Conservation (phyloP, 345 rosid species). For the Linum tenue region DNA sequence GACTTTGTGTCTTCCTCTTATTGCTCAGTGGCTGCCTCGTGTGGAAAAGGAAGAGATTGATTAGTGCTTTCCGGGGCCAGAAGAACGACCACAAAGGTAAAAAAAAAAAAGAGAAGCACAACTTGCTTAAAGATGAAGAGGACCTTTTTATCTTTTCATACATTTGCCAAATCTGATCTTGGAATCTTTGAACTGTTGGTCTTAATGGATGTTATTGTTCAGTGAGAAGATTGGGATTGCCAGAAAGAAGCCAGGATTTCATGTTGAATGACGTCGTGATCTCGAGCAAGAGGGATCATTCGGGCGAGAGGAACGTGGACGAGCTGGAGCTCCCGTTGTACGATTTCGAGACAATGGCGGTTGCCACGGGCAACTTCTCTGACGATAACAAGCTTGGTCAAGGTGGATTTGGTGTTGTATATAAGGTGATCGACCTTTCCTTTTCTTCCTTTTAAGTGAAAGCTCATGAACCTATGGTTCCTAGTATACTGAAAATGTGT, state of each 20-base stretch:
- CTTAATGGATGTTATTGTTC: too few species aligned
- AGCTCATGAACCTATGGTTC: too few species aligned
- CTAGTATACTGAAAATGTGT: background rate
- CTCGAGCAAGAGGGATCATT: constrained; percentile 44
- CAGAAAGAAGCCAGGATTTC: constrained; percentile 58
- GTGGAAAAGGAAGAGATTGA: constrained; percentile 44
- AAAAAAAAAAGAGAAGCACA: background rate
- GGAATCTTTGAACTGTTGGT: background rate
- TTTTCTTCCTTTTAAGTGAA: too few species aligned
- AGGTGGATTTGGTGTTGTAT: constrained; percentile 73
- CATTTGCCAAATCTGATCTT: background rate
- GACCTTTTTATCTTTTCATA: too few species aligned
- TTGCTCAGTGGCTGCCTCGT: constrained; percentile 24
- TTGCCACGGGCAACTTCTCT: constrained; percentile 40
- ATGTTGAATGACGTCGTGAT: constrained; percentile 47
- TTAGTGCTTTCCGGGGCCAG: constrained; percentile 8
- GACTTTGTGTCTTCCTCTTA: constrained; percentile 34
- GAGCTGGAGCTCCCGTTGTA: constrained; percentile 48
- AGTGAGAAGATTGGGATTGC: constrained; percentile 24
- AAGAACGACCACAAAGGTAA: constrained; percentile 28
- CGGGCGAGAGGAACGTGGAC: constrained; percentile 31
- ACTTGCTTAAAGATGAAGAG: too few species aligned
- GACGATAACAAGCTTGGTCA: constrained; percentile 47
- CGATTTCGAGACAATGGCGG: constrained; percentile 35
- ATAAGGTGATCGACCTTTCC: constrained; percentile 44